These are phyloP conservation scores for Solanum raphanifolium DNA, from an alignment of 257 asterid genomes.

Conservation along the genomic window DNA sequence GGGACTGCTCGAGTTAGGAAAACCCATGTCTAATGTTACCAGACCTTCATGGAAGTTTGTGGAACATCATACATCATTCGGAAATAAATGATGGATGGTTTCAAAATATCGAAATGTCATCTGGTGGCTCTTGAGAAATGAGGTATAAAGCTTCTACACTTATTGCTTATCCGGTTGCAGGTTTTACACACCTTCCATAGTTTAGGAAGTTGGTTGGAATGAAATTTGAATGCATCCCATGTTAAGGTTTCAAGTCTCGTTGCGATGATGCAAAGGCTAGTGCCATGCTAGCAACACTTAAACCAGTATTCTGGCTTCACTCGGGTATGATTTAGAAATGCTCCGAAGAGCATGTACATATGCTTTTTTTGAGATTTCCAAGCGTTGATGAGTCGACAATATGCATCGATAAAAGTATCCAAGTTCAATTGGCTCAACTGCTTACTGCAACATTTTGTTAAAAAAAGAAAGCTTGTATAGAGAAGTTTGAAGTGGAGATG, in stretches of 20 bases:
- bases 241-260: background rate
- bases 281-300: background rate
- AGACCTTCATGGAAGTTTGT: conserved; percentile 14
- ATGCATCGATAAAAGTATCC: background rate
- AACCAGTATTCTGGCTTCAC: background rate
- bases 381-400: background rate
- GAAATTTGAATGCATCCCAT: background rate
- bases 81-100: conserved; percentile 1
- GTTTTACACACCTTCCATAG: background rate
- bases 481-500: no score
- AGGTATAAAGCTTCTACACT: background rate
- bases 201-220: background rate
- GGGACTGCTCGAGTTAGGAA: background rate
- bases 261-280: background rate
- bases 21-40: background rate
- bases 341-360: background rate
- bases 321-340: background rate
- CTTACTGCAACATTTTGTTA: background rate
- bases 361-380: background rate
- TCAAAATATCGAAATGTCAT: background rate
- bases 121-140: background rate
- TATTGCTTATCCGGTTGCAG: background rate
- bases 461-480: background rate
- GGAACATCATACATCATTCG: conserved; percentile 11
- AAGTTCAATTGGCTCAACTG: background rate